Base-by-base conservation (phyloP, 1,139 yeast species). In the Suhomyces yuchorum region DNA sequence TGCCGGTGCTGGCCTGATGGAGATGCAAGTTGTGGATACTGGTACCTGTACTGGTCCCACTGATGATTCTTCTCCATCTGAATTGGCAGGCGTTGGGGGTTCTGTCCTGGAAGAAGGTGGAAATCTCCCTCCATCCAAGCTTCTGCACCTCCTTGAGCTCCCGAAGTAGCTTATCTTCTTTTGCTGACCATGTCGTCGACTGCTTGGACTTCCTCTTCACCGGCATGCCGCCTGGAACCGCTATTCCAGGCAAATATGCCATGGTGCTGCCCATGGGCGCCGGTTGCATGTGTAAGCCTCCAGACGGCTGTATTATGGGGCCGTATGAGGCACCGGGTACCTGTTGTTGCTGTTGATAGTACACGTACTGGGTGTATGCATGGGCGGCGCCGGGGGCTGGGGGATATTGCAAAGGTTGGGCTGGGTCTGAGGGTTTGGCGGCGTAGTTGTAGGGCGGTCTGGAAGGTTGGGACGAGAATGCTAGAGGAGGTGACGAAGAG, bases 21-120 rank as follows among this genome's bases (percentile, higher is more conserved):
- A 45, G 38, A 33, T 44, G 43, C 17, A 44, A 18, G n/a, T 34
- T 42, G 28, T 48, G 48, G 33, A 44, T 40, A 37, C 44, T 44
- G 37, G 46, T 47, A 8, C 43, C 46, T 1, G 53, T 48, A 40
- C 58, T 55, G 12, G 62, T 61, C 11, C 71, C 70, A 49, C 68
- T 62, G 12, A 73, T 70, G 33, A 74, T 66, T 47, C 79, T 61
- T 55, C 79, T 67, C 79, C 79, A 74, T 51, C 79, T 65, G 54
- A 74, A 74, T 58, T 74, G 78, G 51, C 79, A 74, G 6, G 78
- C 78, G 56, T 73, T 73, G 19, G 78, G 78, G 4, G 78, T 74
- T 49, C 79, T 59, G 56, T 72, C 77, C 48, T 65, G 64, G 56
- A 73, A 74, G 46, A 70, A 74, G 5, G 73, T 61, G 12, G 75